These are phyloP conservation scores for Calocybe cyanea DNA, from an alignment of 768 basidiomycete genomes.

Conservation along the genomic window DNA sequence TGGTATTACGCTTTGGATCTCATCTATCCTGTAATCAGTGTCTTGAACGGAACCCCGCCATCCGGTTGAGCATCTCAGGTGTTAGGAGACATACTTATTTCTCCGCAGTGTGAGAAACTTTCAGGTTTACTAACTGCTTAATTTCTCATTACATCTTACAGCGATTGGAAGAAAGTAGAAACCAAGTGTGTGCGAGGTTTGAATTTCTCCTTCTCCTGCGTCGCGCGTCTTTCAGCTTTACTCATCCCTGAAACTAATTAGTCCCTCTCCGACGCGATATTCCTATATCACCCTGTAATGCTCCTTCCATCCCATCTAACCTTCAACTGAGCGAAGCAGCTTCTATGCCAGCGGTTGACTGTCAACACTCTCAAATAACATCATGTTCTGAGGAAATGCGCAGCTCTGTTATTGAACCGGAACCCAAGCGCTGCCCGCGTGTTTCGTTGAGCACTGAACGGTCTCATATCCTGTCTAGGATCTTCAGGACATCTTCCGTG, in stretches of 20 bases:
- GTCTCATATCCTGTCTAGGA: background rate
- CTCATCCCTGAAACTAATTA: background rate
- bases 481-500: conserved; percentile 11
- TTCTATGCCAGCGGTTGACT: background rate
- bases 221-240: background rate
- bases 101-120: conserved; percentile 36
- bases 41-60: conserved; percentile 49
- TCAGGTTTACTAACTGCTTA: no score
- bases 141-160: conserved; percentile 12
- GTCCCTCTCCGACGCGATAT: background rate
- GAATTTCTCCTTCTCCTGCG: conserved; percentile 3
- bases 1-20: background rate
- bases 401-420: no score
- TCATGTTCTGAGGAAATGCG: background rate
- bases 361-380: conserved; percentile 2
- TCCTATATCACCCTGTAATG: background rate
- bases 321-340: conserved; percentile 3
- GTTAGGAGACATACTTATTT: conserved; percentile 51
- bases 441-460: no score
- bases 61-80: conserved; percentile 36
- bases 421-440: no score
- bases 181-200: conserved; percentile 26
- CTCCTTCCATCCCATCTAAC: background rate
- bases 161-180: conserved; percentile 38
- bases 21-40: conserved; percentile 32